Conservation (phyloP, 148 eudicot species). For the Rhododendron kiyosumense region DNA sequence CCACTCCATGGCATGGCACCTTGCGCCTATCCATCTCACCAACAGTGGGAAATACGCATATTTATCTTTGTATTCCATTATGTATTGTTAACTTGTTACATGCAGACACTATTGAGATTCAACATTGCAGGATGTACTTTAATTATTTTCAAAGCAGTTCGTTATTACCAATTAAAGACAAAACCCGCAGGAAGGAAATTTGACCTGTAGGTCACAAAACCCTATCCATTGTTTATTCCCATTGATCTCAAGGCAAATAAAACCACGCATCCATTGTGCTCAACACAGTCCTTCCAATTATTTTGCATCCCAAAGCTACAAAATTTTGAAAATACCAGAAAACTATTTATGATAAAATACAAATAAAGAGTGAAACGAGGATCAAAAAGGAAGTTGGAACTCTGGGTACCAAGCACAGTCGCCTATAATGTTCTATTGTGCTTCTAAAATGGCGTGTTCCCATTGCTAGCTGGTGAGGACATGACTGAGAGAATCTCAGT, state of each 20-base stretch:
- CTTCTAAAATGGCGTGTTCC: constrained; percentile 31
- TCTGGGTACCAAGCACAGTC: not conserved
- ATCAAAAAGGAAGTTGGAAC: not conserved
- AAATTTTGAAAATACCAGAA: not conserved
- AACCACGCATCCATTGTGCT: not conserved
- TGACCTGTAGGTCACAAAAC: too few species aligned
- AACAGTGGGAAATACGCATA: too few species aligned
- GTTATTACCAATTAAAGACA: too few species aligned
- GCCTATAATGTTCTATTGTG: not conserved
- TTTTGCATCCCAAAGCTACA: not conserved
- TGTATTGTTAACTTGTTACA: too few species aligned
- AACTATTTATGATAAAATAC: not conserved
- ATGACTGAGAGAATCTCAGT: constrained; percentile 75
- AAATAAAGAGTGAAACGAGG: not conserved
- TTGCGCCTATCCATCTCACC: too few species aligned
- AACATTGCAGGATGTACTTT: too few species aligned
- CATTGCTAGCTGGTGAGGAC: constrained; percentile 50
- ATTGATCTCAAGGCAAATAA: not conserved
- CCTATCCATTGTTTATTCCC: not conserved
- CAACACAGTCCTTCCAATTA: constrained; percentile 2
- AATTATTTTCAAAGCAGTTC: too few species aligned
- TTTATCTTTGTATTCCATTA: too few species aligned
- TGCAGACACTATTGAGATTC: too few species aligned
- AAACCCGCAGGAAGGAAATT: too few species aligned
- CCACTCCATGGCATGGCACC: too few species aligned